Conservation (phyloP, 495 filamentous ascomycete species). For the Astrocystis sublimbata region DNA sequence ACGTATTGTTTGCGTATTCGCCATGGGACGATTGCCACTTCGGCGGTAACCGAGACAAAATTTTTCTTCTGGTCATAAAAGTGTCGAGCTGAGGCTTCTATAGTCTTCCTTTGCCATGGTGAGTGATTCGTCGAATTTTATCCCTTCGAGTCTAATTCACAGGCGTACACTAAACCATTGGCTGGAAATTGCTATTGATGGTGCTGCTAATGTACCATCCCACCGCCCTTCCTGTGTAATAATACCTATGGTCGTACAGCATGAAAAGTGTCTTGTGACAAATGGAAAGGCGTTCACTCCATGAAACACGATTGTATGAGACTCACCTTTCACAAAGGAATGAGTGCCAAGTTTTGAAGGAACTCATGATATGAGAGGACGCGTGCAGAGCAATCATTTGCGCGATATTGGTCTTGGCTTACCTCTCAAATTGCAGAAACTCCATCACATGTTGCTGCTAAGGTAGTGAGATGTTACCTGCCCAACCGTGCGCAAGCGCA, state of each 20-base stretch:
- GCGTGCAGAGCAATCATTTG: neutral
- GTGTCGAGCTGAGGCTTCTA: neutral
- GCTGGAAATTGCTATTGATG: neutral
- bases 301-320: neutral
- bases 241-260: conserved; percentile 5
- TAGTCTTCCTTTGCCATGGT: neutral
- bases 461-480: neutral
- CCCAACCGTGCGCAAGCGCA: neutral
- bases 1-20: neutral
- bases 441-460: neutral
- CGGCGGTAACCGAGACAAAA: conserved; percentile 2
- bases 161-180: neutral
- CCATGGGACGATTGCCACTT: conserved; percentile 5
- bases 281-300: neutral
- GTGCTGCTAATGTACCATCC: neutral
- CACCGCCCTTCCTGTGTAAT: neutral
- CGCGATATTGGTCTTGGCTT: neutral
- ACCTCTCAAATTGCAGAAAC: neutral
- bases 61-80: neutral
- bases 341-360: neutral
- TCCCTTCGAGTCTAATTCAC: neutral
- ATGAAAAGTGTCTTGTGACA: neutral
- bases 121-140: neutral
- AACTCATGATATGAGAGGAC: neutral
- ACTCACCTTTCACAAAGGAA: neutral